Percentiles rank a stretch among this genome's conserved stretches.
These are phyloP conservation scores for Sporothrix brasiliensis DNA, from an alignment of 2,329 filamentous ascomycete species.

Conservation along the genomic window DNA sequence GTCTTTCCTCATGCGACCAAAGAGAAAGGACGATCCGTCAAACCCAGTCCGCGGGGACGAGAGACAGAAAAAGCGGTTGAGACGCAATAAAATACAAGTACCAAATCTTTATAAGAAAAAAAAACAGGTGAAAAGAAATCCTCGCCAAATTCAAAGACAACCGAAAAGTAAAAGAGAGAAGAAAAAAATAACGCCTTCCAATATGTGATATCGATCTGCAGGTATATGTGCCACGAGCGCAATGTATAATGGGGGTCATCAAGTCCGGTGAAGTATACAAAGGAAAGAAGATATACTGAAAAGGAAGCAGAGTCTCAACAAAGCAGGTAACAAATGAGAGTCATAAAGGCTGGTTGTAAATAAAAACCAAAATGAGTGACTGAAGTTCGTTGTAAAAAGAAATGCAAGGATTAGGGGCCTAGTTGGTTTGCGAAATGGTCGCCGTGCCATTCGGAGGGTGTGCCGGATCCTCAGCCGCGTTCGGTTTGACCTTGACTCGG, in stretches of 20 bases:
- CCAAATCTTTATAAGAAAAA: neutral
- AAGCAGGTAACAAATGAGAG: conserved; percentile 32
- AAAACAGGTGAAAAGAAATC: neutral
- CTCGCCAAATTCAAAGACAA: conserved; percentile 6
- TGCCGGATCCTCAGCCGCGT: conserved; percentile 60
- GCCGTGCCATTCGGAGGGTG: conserved; percentile 47
- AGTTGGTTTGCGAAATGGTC: conserved; percentile 21
- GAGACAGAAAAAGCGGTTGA: neutral
- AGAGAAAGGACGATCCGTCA: conserved; percentile 18
- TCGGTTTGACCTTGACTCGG: conserved; percentile 63
- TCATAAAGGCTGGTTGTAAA: conserved; percentile 26
- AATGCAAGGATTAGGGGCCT: neutral
- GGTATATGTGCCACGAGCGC: conserved; percentile 24
- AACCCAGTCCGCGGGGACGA: conserved; percentile 11
- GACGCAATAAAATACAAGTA: conserved; percentile 16
- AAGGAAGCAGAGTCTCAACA: conserved; percentile 8
- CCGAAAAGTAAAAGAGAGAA: neutral
- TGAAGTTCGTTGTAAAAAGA: conserved; percentile 27
- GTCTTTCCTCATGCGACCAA: neutral
- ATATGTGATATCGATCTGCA: conserved; percentile 25
- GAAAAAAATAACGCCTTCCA: conserved; percentile 19
- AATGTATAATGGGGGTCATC: conserved; percentile 26
- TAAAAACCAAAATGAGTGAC: conserved; percentile 30
- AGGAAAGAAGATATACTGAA: neutral
- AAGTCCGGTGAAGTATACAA: conserved; percentile 22